Percentiles rank a stretch among this genome's conserved stretches.
Conservation (phyloP, 352 stramenopile genomes). For the Phytopythium oedochilum region DNA sequence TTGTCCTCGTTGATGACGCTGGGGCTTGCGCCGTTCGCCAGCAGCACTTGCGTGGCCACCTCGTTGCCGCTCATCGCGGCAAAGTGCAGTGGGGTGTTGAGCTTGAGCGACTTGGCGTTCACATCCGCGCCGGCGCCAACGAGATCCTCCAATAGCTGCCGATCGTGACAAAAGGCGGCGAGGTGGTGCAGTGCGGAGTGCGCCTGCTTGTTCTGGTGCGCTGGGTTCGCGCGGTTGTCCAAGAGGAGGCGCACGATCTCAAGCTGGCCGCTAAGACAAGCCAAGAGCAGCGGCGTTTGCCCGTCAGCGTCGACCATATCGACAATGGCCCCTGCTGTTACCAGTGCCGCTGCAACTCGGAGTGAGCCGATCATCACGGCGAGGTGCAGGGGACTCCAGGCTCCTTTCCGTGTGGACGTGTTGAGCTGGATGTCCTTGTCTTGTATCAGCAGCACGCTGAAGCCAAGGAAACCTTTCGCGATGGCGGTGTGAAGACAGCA, state of each 20-base stretch:
- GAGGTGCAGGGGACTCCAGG: conserved; percentile 55
- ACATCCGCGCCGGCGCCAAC: conserved; percentile 50
- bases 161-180: conserved; percentile 53
- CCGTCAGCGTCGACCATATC: conserved; percentile 58
- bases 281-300: conserved; percentile 54
- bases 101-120: conserved; percentile 64
- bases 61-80: conserved; percentile 77
- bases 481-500: conserved; percentile 63
- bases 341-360: conserved; percentile 34
- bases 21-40: conserved; percentile 51
- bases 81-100: conserved; percentile 75
- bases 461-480: conserved; percentile 48
- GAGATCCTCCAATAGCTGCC: conserved; percentile 36
- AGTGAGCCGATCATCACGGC: conserved; percentile 58
- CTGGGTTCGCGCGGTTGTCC: conserved; percentile 38
- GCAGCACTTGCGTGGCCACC: conserved; percentile 47
- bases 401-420: conserved; percentile 34
- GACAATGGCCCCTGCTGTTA: conserved; percentile 39
- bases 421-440: conserved; percentile 43
- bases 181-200: conserved; percentile 65
- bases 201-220: conserved; percentile 66
- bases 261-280: conserved; percentile 49
- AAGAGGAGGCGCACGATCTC: conserved; percentile 45
- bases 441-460: conserved; percentile 34
- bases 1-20: conserved; percentile 77